phyloP scores from a whole-genome alignment of 352 stramenopile species.

The Globisporangium rhizosaccharum region DNA sequence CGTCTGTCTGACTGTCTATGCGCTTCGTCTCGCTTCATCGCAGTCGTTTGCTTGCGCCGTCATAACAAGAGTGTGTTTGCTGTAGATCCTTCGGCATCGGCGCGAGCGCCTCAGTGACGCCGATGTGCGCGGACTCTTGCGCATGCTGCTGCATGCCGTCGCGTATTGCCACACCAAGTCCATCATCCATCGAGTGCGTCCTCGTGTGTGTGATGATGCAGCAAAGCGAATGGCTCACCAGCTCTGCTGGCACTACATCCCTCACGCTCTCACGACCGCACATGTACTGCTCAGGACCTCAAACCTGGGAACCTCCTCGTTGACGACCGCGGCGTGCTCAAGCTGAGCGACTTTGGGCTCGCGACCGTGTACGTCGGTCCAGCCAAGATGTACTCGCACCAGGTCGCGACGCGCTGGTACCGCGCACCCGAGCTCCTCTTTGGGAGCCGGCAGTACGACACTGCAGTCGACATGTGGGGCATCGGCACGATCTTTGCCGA shows the following conservation, averaged over 20 bases:
- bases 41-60: not conserved
- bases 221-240: not conserved
- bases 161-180: slow-evolving; percentile 51
- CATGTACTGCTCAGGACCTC: slow-evolving; percentile 33
- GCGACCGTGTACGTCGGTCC: slow-evolving; percentile 50
- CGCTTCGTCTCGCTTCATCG: not conserved
- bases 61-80: not conserved
- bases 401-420: slow-evolving; percentile 82
- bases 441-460: slow-evolving; percentile 52
- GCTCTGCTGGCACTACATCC: not conserved
- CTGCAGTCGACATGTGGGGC: slow-evolving; percentile 66
- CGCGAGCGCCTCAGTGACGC: slow-evolving; percentile 25
- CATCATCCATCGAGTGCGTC: slow-evolving; percentile 54
- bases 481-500: slow-evolving; percentile 65
- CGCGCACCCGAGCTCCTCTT: slow-evolving; percentile 79
- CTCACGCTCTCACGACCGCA: not conserved
- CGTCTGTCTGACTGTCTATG: not conserved
- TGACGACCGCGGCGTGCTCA: slow-evolving; percentile 44
- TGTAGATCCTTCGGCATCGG: slow-evolving; percentile 37
- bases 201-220: not conserved
- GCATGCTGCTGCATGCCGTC: slow-evolving; percentile 64
- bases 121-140: slow-evolving; percentile 51
- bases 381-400: slow-evolving; percentile 48
- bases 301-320: slow-evolving; percentile 73
- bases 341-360: slow-evolving; percentile 79